Evolutionary conservation across 805 yeast species (phyloP).

Genomic region (Spencermartinsiella europaea): DNA sequence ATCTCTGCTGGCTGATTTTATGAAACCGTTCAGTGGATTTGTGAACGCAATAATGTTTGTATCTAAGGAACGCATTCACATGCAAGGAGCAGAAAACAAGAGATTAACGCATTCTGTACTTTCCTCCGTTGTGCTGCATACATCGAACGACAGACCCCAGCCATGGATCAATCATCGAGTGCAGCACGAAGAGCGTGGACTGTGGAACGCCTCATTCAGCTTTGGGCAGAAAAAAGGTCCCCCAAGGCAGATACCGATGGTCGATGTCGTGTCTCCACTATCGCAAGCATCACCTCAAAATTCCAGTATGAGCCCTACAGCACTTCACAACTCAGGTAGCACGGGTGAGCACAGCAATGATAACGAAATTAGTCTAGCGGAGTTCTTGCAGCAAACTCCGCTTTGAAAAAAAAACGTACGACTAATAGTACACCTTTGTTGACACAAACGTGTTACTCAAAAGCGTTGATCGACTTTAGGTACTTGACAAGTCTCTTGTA

Average conservation of each 20-base stretch:
- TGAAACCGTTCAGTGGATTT: constrained; percentile 73
- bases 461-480: constrained; percentile 21
- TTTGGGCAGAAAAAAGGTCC: neutral
- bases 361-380: neutral
- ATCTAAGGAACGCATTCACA: constrained; percentile 53
- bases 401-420: no score
- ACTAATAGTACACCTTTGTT: no score
- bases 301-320: neutral
- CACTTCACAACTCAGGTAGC: neutral
- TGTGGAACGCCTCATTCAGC: constrained; percentile 2
- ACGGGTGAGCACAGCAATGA: neutral
- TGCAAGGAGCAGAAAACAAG: constrained; percentile 27
- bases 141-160: neutral
- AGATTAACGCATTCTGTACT: neutral
- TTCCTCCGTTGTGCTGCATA: neutral
- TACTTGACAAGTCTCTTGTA: constrained; percentile 34
- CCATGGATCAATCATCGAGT: neutral
- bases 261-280: neutral
- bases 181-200: neutral
- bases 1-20: constrained; percentile 56
- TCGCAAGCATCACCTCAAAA: neutral
- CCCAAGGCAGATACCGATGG: neutral
- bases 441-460: no score
- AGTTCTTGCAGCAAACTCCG: no score
- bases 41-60: constrained; percentile 72